These are phyloP conservation scores for Telopea speciosissima DNA, from an alignment of 177 flowering plant species.

Conservation along the genomic window DNA sequence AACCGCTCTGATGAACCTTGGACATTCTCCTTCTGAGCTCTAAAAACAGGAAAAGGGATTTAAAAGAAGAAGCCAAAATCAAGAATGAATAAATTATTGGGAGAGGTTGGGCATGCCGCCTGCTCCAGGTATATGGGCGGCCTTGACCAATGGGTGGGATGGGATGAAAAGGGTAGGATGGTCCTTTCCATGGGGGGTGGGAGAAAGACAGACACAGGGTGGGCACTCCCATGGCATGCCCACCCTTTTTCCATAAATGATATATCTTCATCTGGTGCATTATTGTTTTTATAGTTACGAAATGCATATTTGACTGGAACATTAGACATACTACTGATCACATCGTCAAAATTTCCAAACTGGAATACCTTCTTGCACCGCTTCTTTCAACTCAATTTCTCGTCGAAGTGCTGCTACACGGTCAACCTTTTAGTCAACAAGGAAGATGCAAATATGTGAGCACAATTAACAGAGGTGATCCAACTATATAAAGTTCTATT, in stretches of 20 bases:
- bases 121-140: too few species aligned
- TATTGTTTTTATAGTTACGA: neutral
- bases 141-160: too few species aligned
- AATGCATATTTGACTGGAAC: neutral
- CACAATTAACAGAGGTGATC: too few species aligned
- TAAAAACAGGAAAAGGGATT: conserved; percentile 22
- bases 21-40: conserved; percentile 63
- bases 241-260: too few species aligned
- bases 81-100: neutral
- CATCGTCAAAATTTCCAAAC: neutral
- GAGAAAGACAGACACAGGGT: too few species aligned
- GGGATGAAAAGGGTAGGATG: too few species aligned
- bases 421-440: conserved; percentile 40
- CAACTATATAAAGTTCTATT: too few species aligned
- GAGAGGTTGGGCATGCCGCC: too few species aligned
- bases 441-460: conserved; percentile 3
- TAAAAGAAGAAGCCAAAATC: neutral
- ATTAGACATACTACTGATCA: too few species aligned
- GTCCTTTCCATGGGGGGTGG: too few species aligned
- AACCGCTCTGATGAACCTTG: conserved; percentile 30
- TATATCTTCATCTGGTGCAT: neutral
- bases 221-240: too few species aligned
- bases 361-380: conserved; percentile 52
- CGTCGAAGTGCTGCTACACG: conserved; percentile 58
- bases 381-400: conserved; percentile 61